Conservation (phyloP, 371 early-diverging fungal species). For the Catenaria anguillulae region DNA sequence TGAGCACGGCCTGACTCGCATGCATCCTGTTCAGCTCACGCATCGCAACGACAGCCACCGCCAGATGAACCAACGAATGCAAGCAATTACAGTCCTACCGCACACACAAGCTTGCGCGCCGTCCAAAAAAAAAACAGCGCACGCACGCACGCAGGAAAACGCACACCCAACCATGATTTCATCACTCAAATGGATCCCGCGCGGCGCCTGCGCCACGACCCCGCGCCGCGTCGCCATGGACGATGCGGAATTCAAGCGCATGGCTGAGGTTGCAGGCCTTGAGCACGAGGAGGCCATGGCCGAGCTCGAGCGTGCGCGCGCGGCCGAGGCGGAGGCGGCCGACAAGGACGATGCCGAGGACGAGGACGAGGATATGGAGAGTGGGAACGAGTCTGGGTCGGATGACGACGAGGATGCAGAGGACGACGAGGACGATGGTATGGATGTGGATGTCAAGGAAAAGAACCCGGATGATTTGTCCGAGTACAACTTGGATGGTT, state of each 20-base stretch:
- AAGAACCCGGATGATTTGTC: constrained; percentile 11
- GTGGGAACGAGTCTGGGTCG: not conserved
- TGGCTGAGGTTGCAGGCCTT: constrained; percentile 48
- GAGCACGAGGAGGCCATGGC: constrained; percentile 56
- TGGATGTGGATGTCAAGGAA: not conserved
- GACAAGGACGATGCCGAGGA: not conserved
- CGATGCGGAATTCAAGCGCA: constrained; percentile 70
- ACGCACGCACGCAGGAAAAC: too few relatives aligned
- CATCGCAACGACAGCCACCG: too few relatives aligned
- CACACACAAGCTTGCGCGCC: too few relatives aligned
- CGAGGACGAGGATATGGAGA: constrained; percentile 3
- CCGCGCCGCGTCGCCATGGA: constrained; percentile 63
- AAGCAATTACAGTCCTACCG: too few relatives aligned
- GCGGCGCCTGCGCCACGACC: constrained; percentile 64
- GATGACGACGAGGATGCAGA: constrained; percentile 35
- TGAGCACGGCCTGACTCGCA: too few relatives aligned
- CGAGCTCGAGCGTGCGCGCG: constrained; percentile 42
- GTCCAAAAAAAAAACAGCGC: too few relatives aligned
- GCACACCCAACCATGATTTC: constrained; percentile 53
- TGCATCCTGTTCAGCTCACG: too few relatives aligned
- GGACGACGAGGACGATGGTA: constrained; percentile 13
- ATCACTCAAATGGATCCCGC: constrained; percentile 67
- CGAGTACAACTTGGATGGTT: constrained; percentile 21
- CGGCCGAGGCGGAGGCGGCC: constrained; percentile 8
- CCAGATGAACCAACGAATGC: too few relatives aligned